Evolutionary conservation across 2,329 filamentous ascomycete genomes (phyloP).

Genomic region (Curvularia sp.): DNA sequence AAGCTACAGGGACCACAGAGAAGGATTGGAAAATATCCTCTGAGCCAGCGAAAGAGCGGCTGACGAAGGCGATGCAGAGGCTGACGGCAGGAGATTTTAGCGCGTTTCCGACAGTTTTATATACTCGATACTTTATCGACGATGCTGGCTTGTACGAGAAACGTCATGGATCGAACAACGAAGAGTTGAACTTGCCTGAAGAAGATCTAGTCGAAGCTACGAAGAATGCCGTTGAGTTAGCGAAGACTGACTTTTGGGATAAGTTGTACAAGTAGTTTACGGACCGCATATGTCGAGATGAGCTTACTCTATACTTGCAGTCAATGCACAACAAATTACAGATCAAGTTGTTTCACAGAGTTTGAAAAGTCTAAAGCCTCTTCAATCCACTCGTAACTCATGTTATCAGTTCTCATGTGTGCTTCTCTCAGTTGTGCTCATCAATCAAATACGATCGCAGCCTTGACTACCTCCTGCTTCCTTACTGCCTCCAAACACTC

Average conservation of each 20-base stretch:
- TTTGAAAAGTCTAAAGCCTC: neutral
- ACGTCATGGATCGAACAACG: conserved; percentile 56
- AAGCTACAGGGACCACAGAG: conserved; percentile 45
- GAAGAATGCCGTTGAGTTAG: conserved; percentile 33
- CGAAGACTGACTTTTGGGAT: conserved; percentile 15
- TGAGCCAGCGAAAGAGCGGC: conserved; percentile 59
- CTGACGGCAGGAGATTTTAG: conserved; percentile 54
- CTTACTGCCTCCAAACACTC: conserved; percentile 74
- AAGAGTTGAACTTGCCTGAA: conserved; percentile 62
- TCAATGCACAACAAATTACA: neutral
- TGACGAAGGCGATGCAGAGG: conserved; percentile 55
- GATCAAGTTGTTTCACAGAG: neutral
- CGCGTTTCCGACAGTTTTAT: conserved; percentile 57
- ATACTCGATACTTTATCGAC: conserved; percentile 63
- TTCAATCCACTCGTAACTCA: too few species aligned
- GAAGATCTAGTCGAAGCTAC: conserved; percentile 68
- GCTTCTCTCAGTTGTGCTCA: neutral
- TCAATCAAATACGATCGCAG: conserved; percentile 71
- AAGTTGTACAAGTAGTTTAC: neutral
- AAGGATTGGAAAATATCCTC: conserved; percentile 50
- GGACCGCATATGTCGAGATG: too few species aligned
- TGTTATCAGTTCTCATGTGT: neutral
- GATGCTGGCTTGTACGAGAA: conserved; percentile 43
- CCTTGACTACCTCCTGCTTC: conserved; percentile 77
- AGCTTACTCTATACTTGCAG: neutral